phyloP scores from a whole-genome alignment of 2,329 filamentous ascomycete genomes.

The Zasmidium angulare region DNA sequence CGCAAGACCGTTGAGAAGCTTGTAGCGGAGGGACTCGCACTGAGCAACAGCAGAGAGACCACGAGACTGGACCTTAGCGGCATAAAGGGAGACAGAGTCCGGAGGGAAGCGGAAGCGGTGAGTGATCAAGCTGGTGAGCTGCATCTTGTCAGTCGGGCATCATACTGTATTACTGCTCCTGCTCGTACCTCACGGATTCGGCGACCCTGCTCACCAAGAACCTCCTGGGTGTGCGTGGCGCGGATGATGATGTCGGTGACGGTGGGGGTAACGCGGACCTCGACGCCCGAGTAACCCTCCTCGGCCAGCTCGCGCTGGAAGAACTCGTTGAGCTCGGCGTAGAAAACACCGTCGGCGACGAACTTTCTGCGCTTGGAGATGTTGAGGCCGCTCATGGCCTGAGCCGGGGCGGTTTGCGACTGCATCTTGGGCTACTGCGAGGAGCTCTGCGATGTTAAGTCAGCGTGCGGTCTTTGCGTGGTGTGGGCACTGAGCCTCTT shows the following conservation, averaged over 20 bases:
- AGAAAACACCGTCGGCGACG: slow-evolving; percentile 93
- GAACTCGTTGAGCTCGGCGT: slow-evolving; percentile 99
- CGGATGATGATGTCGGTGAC: slow-evolving; percentile 99
- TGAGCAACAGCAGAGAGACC: slow-evolving; percentile 99
- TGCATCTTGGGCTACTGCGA: slow-evolving; percentile 22
- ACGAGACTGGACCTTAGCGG: slow-evolving; percentile 99
- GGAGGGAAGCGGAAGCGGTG: slow-evolving; percentile 99
- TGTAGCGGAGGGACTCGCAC: slow-evolving; percentile 99
- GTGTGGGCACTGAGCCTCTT: background rate
- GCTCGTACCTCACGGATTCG: slow-evolving; percentile 78
- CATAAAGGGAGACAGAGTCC: slow-evolving; percentile 99
- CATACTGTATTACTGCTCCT: background rate
- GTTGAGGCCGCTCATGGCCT: slow-evolving; percentile 34
- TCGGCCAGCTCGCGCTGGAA: slow-evolving; percentile 99
- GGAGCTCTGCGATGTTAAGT: background rate
- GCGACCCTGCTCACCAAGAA: slow-evolving; percentile 98
- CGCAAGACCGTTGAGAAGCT: slow-evolving; percentile 98
- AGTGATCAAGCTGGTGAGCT: slow-evolving; percentile 98
- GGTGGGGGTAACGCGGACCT: slow-evolving; percentile 99
- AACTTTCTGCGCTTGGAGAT: slow-evolving; percentile 85
- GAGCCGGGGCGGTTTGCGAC: slow-evolving; percentile 23
- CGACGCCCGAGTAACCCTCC: slow-evolving; percentile 99
- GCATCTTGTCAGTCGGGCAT: slow-evolving; percentile 12
- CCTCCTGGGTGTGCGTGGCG: slow-evolving; percentile 99
- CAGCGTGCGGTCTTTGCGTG: background rate